Percentiles rank a stretch among this genome's conserved stretches.
phyloP scores from a whole-genome alignment of 2,329 filamentous ascomycete species.

The Cadophora sp. region DNA sequence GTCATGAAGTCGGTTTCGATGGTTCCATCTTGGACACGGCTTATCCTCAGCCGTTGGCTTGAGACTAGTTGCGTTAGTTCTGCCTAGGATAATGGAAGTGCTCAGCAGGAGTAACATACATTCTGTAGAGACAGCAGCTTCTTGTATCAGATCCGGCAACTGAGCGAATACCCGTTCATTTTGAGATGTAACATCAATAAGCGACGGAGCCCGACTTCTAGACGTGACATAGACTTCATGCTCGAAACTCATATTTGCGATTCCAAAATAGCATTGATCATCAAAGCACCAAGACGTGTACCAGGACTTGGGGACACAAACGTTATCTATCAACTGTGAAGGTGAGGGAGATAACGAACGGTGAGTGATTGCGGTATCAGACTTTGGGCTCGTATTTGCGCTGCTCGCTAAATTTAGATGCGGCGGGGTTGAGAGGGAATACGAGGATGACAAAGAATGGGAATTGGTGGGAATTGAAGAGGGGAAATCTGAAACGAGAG shows the following conservation, averaged over 20 bases:
- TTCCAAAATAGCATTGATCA: conserved; percentile 16
- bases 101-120: conserved; percentile 26
- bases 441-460: conserved; percentile 28
- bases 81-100: neutral
- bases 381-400: conserved; percentile 24
- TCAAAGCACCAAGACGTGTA: conserved; percentile 4
- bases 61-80: conserved; percentile 34
- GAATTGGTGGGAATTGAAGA: conserved; percentile 11
- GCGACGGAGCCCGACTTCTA: conserved; percentile 38
- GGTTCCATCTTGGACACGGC: conserved; percentile 31
- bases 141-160: conserved; percentile 42
- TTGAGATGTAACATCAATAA: conserved; percentile 40
- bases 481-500: conserved; percentile 25
- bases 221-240: conserved; percentile 39
- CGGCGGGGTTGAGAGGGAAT: conserved; percentile 24
- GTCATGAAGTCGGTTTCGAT: conserved; percentile 34
- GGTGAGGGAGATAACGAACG: neutral
- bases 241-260: conserved; percentile 30
- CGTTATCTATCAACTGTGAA: neutral
- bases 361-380: neutral
- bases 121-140: conserved; percentile 41
- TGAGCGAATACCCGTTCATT: conserved; percentile 38
- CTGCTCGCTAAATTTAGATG: conserved; percentile 30
- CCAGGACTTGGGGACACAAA: neutral
- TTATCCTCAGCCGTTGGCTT: conserved; percentile 37